Base-by-base conservation (phyloP, 331 rosid genomes). In the Dryas integrifolia region DNA sequence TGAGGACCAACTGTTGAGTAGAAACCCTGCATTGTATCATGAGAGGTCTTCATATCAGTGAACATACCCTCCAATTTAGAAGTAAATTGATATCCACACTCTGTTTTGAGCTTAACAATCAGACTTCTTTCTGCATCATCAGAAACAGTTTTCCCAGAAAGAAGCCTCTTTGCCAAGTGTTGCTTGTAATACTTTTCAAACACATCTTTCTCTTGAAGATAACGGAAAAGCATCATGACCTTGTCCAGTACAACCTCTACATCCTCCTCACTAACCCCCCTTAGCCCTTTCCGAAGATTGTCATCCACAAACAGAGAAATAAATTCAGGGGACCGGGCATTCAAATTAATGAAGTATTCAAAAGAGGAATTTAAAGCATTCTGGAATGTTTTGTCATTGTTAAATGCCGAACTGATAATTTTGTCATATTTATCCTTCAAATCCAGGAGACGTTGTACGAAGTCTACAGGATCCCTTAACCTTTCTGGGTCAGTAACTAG, bases 111-210 rank as follows among this genome's bases (percentile, higher is more conserved):
- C 89, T 92, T 92, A 53, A 92, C 96, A 65, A 92, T 88, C 81
- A 92, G 88, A 81, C 96, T 92, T 80, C 96, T 85, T 80, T 92
- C 98, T 6, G 98, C 98, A 77, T 92, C 98, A 45, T 92, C 98
- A 56, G 96, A 90, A 58, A 90, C 91, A 0, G 98, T 89, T 83
- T 90, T 92, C 30, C 92, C 95, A 38, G 90, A 92, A 58, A 92
- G 78, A 72, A 90, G 98, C 81, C 98, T 86, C 86, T 92, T 92
- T 14, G 98, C 98, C 70, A 92, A 83, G 77, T 92, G 98, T 82
- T 92, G 98, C 80, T 92, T 92, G 75, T 92, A 92, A 72, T 92
- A 92, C 85, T 92, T 92, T 71, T 92, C 98, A 65, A 86, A 90
- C 65, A 88, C 85, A 80, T 92, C 98, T 84, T 88, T 92, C 79